phyloP scores from a whole-genome alignment of 441 rosid species.

The Eutrema salsugineum region DNA sequence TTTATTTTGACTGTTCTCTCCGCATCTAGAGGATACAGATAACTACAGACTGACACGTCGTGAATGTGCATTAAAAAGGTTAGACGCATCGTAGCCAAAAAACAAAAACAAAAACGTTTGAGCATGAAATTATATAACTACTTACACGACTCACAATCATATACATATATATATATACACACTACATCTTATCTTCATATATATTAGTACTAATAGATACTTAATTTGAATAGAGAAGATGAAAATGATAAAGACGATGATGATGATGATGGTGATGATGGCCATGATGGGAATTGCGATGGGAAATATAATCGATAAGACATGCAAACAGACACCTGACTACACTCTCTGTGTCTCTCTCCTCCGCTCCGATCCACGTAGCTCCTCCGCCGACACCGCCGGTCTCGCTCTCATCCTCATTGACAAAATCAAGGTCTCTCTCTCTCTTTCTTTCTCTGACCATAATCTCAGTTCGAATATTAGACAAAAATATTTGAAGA shows the following conservation, averaged over 20 bases:
- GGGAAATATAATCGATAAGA: slow-evolving; percentile 9
- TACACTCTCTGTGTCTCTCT: slow-evolving; percentile 30
- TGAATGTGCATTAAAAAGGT: not conserved
- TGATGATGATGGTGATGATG: not conserved
- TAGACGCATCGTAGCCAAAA: not conserved
- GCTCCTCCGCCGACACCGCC: slow-evolving; percentile 25
- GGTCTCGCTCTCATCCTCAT: slow-evolving; percentile 31
- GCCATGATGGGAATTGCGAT: slow-evolving; percentile 1
- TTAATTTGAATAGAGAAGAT: not conserved
- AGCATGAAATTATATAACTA: not conserved
- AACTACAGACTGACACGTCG: not conserved
- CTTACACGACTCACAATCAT: not conserved
- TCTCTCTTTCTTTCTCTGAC: not conserved
- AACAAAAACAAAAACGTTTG: not conserved
- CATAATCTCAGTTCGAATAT: not conserved
- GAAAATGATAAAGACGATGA: not conserved
- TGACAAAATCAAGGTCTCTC: slow-evolving; percentile 20
- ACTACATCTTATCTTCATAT: not conserved
- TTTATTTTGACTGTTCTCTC: too few relatives aligned
- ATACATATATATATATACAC: not conserved
- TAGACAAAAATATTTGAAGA: not conserved
- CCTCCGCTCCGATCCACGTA: slow-evolving; percentile 29
- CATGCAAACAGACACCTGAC: slow-evolving; percentile 34
- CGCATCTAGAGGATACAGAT: too few relatives aligned
- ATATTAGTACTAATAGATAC: not conserved